Evolutionary conservation across 805 yeast species (phyloP).

Genomic region (Candida suzukii): DNA sequence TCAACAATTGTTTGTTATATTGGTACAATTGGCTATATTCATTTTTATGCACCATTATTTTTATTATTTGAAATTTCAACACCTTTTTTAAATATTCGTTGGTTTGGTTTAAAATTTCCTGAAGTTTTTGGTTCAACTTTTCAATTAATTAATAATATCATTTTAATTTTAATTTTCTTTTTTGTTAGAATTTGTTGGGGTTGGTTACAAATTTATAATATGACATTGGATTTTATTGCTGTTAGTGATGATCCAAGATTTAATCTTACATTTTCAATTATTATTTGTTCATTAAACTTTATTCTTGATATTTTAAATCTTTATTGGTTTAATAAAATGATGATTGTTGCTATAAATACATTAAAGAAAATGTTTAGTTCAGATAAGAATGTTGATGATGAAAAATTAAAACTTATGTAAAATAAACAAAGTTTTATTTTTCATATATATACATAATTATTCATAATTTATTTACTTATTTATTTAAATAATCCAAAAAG

Average conservation of each 20-base stretch:
- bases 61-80: slow-evolving; percentile 30
- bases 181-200: slow-evolving; percentile 30
- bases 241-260: slow-evolving; percentile 22
- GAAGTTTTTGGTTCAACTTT: slow-evolving; percentile 18
- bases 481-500: too few relatives aligned
- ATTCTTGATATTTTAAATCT: slow-evolving; percentile 27
- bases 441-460: too few relatives aligned
- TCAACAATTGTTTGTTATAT: slow-evolving; percentile 24
- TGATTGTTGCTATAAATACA: slow-evolving; percentile 28
- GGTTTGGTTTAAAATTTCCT: slow-evolving; percentile 29
- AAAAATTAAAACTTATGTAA: slow-evolving; percentile 25
- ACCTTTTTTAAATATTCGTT: slow-evolving; percentile 29
- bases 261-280: slow-evolving; percentile 15
- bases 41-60: slow-evolving; percentile 27
- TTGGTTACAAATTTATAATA: slow-evolving; percentile 26
- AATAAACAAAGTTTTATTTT: not conserved
- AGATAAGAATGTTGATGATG: slow-evolving; percentile 13
- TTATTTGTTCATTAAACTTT: slow-evolving; percentile 24
- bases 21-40: slow-evolving; percentile 20
- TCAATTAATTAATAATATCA: slow-evolving; percentile 25
- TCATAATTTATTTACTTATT: too few relatives aligned
- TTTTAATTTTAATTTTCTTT: slow-evolving; percentile 27
- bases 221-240: slow-evolving; percentile 20
- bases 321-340: slow-evolving; percentile 32
- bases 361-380: slow-evolving; percentile 24